These are phyloP conservation scores for Amphicarpaea edgeworthii DNA, from an alignment of 306 rosid species.

Conservation along the genomic window DNA sequence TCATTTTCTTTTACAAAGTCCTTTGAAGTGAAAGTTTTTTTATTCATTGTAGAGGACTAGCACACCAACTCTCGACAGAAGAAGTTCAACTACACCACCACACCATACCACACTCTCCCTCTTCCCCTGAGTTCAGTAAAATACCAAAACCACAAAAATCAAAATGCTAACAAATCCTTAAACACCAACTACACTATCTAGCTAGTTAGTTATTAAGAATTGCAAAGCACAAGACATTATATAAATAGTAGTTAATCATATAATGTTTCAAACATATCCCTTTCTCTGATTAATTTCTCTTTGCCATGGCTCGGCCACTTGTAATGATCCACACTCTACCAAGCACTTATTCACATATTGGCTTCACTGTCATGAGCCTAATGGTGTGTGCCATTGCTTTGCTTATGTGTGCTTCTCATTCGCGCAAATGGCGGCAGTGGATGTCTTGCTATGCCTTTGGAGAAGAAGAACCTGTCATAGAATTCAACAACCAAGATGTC, in stretches of 20 bases:
- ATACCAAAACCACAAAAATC: background rate
- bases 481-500: slow-evolving; percentile 49
- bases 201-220: slow-evolving; percentile 34
- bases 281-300: slow-evolving; percentile 20
- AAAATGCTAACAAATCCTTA: background rate
- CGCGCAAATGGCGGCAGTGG: slow-evolving; percentile 64
- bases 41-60: background rate
- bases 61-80: background rate
- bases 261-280: slow-evolving; percentile 32
- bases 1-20: no score
- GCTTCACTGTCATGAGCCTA: slow-evolving; percentile 58
- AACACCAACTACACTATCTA: slow-evolving; percentile 47
- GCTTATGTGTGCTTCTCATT: slow-evolving; percentile 88
- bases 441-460: slow-evolving; percentile 49
- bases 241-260: slow-evolving; percentile 30
- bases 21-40: background rate
- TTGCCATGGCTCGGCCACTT: slow-evolving; percentile 73
- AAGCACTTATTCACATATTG: slow-evolving; percentile 51
- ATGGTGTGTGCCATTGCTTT: slow-evolving; percentile 63
- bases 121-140: background rate
- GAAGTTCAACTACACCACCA: background rate
- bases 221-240: background rate
- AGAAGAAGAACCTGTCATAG: slow-evolving; percentile 65
- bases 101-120: background rate
- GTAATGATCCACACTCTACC: slow-evolving; percentile 39